Evolutionary conservation across 257 asterid genomes (phyloP).

Genomic region (Marsdenia floribunda): DNA sequence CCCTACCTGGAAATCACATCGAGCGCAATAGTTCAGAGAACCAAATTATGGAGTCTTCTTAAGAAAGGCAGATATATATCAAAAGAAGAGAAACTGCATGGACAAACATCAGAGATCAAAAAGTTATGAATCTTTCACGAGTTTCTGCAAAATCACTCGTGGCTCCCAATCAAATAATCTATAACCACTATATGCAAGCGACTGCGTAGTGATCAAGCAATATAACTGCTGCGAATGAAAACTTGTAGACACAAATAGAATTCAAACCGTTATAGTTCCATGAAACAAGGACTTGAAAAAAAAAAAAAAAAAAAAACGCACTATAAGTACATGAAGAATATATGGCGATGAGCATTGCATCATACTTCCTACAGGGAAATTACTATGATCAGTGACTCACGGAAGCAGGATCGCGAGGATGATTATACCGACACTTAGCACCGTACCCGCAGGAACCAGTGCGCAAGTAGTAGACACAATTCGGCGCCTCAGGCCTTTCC

Average conservation of each 20-base stretch:
- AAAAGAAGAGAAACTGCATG: not conserved
- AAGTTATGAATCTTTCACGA: not conserved
- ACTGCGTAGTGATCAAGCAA: no score
- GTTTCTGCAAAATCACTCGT: not conserved
- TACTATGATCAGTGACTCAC: conserved; percentile 32
- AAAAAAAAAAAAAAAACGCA: not conserved
- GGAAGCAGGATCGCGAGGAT: conserved; percentile 64
- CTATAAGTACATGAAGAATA: not conserved
- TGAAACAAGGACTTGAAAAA: not conserved
- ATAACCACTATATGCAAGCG: not conserved
- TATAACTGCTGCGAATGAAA: not conserved
- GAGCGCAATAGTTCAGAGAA: conserved; percentile 10
- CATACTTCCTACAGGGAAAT: not conserved
- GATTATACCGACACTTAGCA: conserved; percentile 77
- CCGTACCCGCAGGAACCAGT: conserved; percentile 86
- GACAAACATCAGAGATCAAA: not conserved
- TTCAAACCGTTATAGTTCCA: not conserved
- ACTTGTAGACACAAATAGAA: not conserved
- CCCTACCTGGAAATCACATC: conserved; percentile 20
- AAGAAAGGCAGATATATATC: not conserved
- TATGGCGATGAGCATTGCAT: not conserved
- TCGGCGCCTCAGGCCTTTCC: conserved; percentile 65
- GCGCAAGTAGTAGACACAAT: conserved; percentile 67
- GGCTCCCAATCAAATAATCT: not conserved
- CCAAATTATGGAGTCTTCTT: not conserved